phyloP scores from a whole-genome alignment of 2,329 filamentous ascomycete species.

The Apiospora saccharicola region DNA sequence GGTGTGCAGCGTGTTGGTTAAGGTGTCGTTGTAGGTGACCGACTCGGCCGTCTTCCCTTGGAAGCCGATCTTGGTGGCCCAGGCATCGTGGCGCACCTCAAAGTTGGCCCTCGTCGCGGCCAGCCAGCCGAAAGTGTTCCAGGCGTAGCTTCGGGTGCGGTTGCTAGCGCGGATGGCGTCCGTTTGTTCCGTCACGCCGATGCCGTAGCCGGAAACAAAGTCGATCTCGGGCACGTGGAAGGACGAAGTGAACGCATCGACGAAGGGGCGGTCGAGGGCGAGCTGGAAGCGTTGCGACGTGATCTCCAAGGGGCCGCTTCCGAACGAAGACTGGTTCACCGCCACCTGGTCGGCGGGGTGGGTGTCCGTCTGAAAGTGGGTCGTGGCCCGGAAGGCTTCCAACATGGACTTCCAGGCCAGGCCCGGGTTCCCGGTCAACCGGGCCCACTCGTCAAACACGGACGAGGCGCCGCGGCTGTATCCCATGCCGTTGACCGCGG shows the following conservation, averaged over 20 bases:
- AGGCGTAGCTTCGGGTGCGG: conserved; percentile 32
- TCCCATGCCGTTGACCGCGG: conserved; percentile 42
- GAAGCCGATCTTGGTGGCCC: conserved; percentile 46
- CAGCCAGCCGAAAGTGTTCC: conserved; percentile 30
- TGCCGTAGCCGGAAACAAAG: conserved; percentile 30
- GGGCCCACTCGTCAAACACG: conserved; percentile 31
- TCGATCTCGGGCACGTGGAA: conserved; percentile 25
- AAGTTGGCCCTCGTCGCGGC: conserved; percentile 28
- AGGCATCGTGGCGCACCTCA: conserved; percentile 33
- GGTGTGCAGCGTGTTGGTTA: conserved; percentile 40
- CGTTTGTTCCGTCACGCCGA: conserved; percentile 29
- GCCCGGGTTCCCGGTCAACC: conserved; percentile 24
- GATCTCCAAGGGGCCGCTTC: conserved; percentile 12
- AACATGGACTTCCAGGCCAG: conserved; percentile 21
- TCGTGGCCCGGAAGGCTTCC: conserved; percentile 16
- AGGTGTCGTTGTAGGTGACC: conserved; percentile 43
- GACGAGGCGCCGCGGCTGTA: conserved; percentile 30
- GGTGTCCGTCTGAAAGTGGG: not conserved
- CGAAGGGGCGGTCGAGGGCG: not conserved
- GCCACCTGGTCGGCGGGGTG: not conserved
- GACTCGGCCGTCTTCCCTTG: conserved; percentile 42
- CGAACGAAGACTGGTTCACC: not conserved
- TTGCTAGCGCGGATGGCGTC: conserved; percentile 28
- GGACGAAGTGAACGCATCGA: not conserved
- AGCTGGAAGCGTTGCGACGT: not conserved